Base-by-base conservation (phyloP, 164 flowering plant species). In the Euptelea pleiosperma region DNA sequence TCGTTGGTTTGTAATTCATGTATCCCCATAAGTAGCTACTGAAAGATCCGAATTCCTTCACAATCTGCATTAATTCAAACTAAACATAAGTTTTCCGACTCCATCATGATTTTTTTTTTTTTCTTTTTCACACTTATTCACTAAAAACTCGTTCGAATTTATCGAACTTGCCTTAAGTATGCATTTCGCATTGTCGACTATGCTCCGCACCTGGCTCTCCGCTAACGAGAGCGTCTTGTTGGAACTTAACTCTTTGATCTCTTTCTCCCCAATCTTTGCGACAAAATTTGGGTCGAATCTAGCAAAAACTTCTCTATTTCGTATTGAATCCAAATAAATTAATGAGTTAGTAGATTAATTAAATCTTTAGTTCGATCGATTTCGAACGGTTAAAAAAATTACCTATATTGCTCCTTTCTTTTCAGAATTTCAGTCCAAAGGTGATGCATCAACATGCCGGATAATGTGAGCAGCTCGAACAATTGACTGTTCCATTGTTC, bases 161-260 rank as follows among this genome's bases (percentile, higher is more conserved):
- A 24, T 41, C 14, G 55, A 44, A 56, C 83, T 78, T 83, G 50
- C 98, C 91, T 83, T 75, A 8, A 69, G 33, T 59, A 81, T 78
- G 78, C 87, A 86, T 73, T 80, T 87, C 59, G 95, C 92, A 73
- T 91, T 91, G 70, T 89, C 90, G 9, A 91, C 75, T n/a, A 89
- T 79, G 82, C 89, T 82, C 60, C 96, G 82, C 10, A 84, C 79
- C 62, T 88, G 77, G 70, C 81, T 73, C 64, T 89, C 95, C 12
- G 82, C 68, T 62, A 91, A 61, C 67, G 62, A 73, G 2, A 87
- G 68, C 33, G 67, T 75, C 60, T 85, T 82, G 76, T 85, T 69
- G 40, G 83, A 76, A 26, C 74, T 65, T 22, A 79, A 76, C 19
- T 87, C 87, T 19, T 21, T 42, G 19, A 91, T 81, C 74, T 85